Base-by-base conservation (phyloP, 805 yeast species). In the Lachancea quebecensis region DNA sequence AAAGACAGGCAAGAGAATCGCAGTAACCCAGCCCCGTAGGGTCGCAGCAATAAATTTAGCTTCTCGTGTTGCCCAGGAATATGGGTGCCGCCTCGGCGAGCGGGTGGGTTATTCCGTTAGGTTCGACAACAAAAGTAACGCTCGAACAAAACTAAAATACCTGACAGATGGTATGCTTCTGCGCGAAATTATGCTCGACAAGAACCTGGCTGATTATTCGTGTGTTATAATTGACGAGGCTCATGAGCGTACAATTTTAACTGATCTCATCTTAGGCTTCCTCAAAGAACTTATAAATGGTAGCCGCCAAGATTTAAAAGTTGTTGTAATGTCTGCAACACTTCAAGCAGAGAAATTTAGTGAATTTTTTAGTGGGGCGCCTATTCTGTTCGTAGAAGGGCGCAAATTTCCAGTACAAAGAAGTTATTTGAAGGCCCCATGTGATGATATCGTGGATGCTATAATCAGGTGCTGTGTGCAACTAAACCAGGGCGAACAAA, bases 1-100 rank as follows among this genome's bases (percentile, higher is more conserved):
- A 10, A 65, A 67, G 39, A 59, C 65, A 32, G 64, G 66, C 15
- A 79, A 78, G 48, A 71, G 75, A 21, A 81, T 91, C 16, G 98
- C 95, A 0, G 91, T 93, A 7, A 90, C 99, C 0, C 98, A 91
- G 68, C 99, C 99, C 1, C 82, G 99, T 68, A 77, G 98, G 59
- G 99, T 91, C 33, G 98, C 99, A 3, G 99, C 99, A 1, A 87
- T 93, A 41, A 88, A 89, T 49, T 74, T 91, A 60, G 98, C 98
- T 0, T 76, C 84, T 25, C 82, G 99, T 68, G 99, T 91, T 4
- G 79, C 96, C 11, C 87, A 86, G 53, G 99, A 91, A 65, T 73
- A 74, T 54, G 96, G 95, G 0, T 77, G 87, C 47, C 62, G 60
- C 5, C 60, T 91, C 9, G 98, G 99, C 17, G 76, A 74, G 30